Conservation (phyloP, 495 filamentous ascomycete species). For the Penicillium steckii region DNA sequence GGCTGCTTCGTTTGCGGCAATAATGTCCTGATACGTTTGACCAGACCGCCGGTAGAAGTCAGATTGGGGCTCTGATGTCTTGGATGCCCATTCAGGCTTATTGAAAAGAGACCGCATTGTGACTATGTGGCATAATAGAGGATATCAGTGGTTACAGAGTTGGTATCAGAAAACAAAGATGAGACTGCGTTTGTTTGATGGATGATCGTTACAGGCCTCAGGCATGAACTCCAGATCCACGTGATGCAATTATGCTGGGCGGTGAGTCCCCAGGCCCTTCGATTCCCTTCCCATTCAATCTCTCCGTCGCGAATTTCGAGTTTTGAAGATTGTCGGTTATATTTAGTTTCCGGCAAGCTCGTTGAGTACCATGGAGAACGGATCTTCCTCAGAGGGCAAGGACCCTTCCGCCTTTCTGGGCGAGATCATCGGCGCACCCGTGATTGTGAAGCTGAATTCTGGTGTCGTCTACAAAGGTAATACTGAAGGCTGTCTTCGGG, state of each 20-base stretch:
- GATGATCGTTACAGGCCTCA: too few species aligned
- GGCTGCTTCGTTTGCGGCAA: constrained; percentile 51
- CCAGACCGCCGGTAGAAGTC: constrained; percentile 68
- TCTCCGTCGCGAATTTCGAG: neutral
- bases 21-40: constrained; percentile 58
- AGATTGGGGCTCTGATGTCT: constrained; percentile 41
- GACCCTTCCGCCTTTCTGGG: constrained; percentile 89
- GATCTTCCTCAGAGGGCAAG: constrained; percentile 62
- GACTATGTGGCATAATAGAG: neutral
- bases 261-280: neutral
- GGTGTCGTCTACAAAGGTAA: constrained; percentile 93
- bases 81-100: constrained; percentile 57
- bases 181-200: too few species aligned
- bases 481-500: neutral
- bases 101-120: constrained; percentile 67
- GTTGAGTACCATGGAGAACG: constrained; percentile 69
- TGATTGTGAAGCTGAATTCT: constrained; percentile 94
- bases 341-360: neutral
- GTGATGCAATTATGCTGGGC: neutral
- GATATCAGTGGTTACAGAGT: neutral
- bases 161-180: neutral
- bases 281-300: neutral
- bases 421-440: constrained; percentile 87
- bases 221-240: neutral
- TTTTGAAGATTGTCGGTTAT: too few species aligned